Evolutionary conservation across 2,329 filamentous ascomycete genomes (phyloP).

Genomic region (Neoarthrinium moseri): DNA sequence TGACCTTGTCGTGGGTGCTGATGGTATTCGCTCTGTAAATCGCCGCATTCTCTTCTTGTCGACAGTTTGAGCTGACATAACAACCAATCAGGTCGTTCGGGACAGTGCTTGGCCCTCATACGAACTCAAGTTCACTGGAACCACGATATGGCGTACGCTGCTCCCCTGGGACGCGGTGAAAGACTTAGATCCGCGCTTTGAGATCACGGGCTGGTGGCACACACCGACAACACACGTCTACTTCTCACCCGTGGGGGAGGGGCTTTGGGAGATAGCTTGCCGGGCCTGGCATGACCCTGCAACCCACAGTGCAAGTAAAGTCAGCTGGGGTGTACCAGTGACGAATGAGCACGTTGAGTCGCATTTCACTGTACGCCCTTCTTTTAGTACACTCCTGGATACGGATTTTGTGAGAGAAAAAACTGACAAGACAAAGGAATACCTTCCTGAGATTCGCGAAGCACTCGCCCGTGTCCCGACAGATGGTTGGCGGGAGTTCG

Average conservation of each 20-base stretch:
- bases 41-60: neutral
- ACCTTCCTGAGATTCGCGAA: slow-evolving; percentile 37
- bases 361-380: slow-evolving; percentile 20
- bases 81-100: slow-evolving; percentile 22
- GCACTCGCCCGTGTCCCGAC: slow-evolving; percentile 34
- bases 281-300: slow-evolving; percentile 24
- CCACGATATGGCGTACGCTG: slow-evolving; percentile 45
- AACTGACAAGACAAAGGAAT: slow-evolving; percentile 28
- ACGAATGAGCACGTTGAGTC: slow-evolving; percentile 23
- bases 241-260: slow-evolving; percentile 25
- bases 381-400: too few relatives aligned
- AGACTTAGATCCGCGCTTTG: slow-evolving; percentile 25
- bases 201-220: slow-evolving; percentile 27
- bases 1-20: slow-evolving; percentile 50
- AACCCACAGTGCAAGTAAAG: slow-evolving; percentile 23
- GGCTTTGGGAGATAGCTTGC: slow-evolving; percentile 24
- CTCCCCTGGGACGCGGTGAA: slow-evolving; percentile 34
- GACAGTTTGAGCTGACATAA: slow-evolving; percentile 22
- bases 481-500: slow-evolving; percentile 44
- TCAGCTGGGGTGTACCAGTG: slow-evolving; percentile 27
- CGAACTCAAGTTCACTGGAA: slow-evolving; percentile 33
- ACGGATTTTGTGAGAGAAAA: too few relatives aligned
- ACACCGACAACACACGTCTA: slow-evolving; percentile 25
- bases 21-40: slow-evolving; percentile 49
- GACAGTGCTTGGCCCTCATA: slow-evolving; percentile 23